These are phyloP conservation scores for Backusella parvicylindrica DNA, from an alignment of 192 early-diverging fungal species.

Conservation along the genomic window DNA sequence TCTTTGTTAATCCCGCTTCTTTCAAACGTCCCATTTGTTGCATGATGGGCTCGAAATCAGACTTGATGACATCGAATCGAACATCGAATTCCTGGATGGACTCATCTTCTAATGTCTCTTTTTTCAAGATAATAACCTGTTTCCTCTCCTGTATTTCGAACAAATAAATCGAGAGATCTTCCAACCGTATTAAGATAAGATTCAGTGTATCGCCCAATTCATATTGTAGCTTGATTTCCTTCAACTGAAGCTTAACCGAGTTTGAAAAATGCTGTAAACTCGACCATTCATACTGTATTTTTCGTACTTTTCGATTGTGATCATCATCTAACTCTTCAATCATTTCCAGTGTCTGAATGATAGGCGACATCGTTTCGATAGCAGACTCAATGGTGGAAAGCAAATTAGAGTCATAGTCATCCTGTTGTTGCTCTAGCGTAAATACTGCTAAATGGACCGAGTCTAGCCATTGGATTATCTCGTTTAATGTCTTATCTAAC, in stretches of 20 bases:
- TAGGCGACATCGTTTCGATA: conserved; percentile 43
- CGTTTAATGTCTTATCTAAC: background rate
- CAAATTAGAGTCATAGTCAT: conserved; percentile 26
- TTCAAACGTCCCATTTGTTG: background rate
- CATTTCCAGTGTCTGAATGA: conserved; percentile 39
- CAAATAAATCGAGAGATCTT: conserved; percentile 39
- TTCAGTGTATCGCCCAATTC: conserved; percentile 36
- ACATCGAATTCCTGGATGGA: background rate
- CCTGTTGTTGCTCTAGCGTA: conserved; percentile 47
- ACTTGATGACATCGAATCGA: background rate
- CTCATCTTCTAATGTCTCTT: background rate
- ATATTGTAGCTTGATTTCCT: conserved; percentile 31
- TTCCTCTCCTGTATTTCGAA: conserved; percentile 43
- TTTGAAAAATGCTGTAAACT: conserved; percentile 50
- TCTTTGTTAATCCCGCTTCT: conserved; percentile 18
- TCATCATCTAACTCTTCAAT: conserved; percentile 1
- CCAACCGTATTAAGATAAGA: conserved; percentile 33
- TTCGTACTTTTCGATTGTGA: conserved; percentile 3
- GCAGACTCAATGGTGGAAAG: conserved; percentile 36
- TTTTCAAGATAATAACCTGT: conserved; percentile 7
- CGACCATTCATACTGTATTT: conserved; percentile 52
- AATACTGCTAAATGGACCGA: conserved; percentile 50
- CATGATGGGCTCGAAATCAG: background rate
- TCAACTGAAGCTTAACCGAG: conserved; percentile 48
- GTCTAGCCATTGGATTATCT: conserved; percentile 45